These are phyloP conservation scores for Henckelia pumila DNA, from an alignment of 257 asterid species.

Conservation along the genomic window DNA sequence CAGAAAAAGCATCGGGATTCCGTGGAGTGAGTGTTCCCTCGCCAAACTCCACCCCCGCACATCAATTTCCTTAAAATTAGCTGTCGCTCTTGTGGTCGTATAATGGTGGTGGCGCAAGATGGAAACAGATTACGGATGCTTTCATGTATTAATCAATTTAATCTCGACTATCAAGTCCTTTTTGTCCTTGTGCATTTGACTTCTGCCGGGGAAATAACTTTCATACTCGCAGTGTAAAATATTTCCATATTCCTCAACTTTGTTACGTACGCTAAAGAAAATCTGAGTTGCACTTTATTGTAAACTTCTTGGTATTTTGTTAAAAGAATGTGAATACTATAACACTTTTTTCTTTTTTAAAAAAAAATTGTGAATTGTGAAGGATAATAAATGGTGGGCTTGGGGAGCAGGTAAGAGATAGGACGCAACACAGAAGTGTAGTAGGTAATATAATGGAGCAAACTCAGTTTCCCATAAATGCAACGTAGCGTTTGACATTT, in stretches of 20 bases:
- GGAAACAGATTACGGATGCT: conserved; percentile 27
- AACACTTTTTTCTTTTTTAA: no score
- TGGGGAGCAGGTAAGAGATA: conserved; percentile 36
- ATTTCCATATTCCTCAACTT: conserved; percentile 15
- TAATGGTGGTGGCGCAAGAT: conserved; percentile 1
- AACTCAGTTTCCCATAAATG: conserved; percentile 45
- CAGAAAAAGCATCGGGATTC: conserved; percentile 71
- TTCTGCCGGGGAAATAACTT: conserved; percentile 36
- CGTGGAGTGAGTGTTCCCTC: conserved; percentile 33
- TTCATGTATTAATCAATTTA: conserved; percentile 33
- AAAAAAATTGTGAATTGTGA: no score
- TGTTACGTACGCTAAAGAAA: conserved; percentile 42
- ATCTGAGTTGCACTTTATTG: conserved; percentile 19
- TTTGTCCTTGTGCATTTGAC: conserved; percentile 50
- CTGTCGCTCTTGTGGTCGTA: not conserved
- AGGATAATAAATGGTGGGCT: not conserved
- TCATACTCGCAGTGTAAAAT: conserved; percentile 25
- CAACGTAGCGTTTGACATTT: conserved; percentile 85
- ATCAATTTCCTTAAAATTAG: conserved; percentile 16
- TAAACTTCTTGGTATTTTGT: no score
- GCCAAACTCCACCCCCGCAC: conserved; percentile 1
- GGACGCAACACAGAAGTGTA: conserved; percentile 34
- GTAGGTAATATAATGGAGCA: conserved; percentile 22
- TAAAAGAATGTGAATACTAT: no score
- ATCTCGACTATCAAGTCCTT: not conserved